phyloP scores from a whole-genome alignment of 352 stramenopile genomes.

The Phytophthora pistaciae region DNA sequence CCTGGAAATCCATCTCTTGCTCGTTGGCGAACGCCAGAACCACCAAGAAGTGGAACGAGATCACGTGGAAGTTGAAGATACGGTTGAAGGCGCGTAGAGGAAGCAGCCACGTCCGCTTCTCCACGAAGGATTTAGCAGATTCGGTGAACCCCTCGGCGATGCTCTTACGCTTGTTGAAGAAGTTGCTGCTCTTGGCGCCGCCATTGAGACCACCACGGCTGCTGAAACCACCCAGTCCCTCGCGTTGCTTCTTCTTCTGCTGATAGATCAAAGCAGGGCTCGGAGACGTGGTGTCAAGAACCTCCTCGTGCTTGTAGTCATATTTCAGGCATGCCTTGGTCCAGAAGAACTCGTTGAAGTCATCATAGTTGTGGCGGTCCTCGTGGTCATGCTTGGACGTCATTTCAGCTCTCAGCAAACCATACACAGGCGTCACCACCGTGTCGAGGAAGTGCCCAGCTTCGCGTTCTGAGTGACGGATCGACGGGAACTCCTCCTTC shows the following conservation, averaged over 20 bases:
- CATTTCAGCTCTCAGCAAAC: constrained; percentile 87
- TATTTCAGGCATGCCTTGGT: constrained; percentile 95
- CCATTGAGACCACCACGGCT: constrained; percentile 32
- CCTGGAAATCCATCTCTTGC: constrained; percentile 91
- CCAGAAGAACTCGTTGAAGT: constrained; percentile 99
- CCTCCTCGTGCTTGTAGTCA: constrained; percentile 92
- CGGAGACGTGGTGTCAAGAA: constrained; percentile 76
- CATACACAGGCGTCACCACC: constrained; percentile 97
- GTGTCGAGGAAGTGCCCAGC: constrained; percentile 98
- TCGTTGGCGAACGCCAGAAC: constrained; percentile 93
- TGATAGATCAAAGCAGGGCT: constrained; percentile 66
- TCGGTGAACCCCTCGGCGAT: constrained; percentile 91
- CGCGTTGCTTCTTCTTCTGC: constrained; percentile 57
- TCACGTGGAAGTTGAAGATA: constrained; percentile 98
- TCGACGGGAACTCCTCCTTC: constrained; percentile 86
- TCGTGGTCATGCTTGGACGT: constrained; percentile 93
- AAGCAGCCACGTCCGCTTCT: constrained; percentile 98
- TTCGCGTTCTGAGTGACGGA: constrained; percentile 83
- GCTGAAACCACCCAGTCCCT: constrained; percentile 45
- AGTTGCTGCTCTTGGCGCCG: constrained; percentile 27
- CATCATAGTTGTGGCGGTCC: constrained; percentile 98
- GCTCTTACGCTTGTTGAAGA: constrained; percentile 71
- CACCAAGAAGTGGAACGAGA: constrained; percentile 96
- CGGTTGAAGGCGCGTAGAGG: constrained; percentile 95
- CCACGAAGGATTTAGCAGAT: constrained; percentile 97